phyloP scores from a whole-genome alignment of 352 stramenopile species.

The Saprolegnia parasitica region DNA sequence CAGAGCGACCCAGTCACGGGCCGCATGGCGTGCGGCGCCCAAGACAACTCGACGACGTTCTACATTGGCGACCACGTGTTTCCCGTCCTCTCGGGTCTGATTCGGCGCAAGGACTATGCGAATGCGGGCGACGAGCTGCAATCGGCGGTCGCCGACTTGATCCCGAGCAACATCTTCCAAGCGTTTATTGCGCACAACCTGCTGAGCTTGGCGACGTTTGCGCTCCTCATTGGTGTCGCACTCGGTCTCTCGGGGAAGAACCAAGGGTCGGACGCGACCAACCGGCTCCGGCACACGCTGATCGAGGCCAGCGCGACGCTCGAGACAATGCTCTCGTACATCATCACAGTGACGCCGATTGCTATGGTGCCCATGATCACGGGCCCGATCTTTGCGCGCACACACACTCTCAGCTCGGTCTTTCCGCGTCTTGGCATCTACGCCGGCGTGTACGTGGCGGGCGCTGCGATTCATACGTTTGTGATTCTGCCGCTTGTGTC shows the following conservation, averaged over 20 bases:
- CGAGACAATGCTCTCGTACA: conserved; percentile 62
- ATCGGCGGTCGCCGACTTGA: conserved; percentile 57
- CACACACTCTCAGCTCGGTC: conserved; percentile 41
- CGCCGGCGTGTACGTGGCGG: conserved; percentile 37
- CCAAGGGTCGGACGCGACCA: conserved; percentile 43
- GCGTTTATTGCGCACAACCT: conserved; percentile 66
- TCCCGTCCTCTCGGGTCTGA: conserved; percentile 34
- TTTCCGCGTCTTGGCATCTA: conserved; percentile 47
- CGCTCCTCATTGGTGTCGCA: conserved; percentile 53
- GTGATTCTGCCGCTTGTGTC: conserved; percentile 56
- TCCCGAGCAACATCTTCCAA: conserved; percentile 68
- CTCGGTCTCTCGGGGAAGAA: conserved; percentile 58
- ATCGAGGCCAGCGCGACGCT: conserved; percentile 67
- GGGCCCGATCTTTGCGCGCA: conserved; percentile 47
- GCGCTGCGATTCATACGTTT: conserved; percentile 58
- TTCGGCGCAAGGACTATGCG: conserved; percentile 38
- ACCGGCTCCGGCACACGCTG: conserved; percentile 40
- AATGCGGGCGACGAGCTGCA: conserved; percentile 32
- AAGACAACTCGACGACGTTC: conserved; percentile 31
- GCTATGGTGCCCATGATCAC: conserved; percentile 66
- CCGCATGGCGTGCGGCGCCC: not conserved
- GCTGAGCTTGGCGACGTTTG: conserved; percentile 66
- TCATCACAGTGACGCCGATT: conserved; percentile 66
- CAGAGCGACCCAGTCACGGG: not conserved
- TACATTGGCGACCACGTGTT: conserved; percentile 62